These are phyloP conservation scores for Cucurbita moschata DNA, from an alignment of 306 rosid species.

Conservation along the genomic window DNA sequence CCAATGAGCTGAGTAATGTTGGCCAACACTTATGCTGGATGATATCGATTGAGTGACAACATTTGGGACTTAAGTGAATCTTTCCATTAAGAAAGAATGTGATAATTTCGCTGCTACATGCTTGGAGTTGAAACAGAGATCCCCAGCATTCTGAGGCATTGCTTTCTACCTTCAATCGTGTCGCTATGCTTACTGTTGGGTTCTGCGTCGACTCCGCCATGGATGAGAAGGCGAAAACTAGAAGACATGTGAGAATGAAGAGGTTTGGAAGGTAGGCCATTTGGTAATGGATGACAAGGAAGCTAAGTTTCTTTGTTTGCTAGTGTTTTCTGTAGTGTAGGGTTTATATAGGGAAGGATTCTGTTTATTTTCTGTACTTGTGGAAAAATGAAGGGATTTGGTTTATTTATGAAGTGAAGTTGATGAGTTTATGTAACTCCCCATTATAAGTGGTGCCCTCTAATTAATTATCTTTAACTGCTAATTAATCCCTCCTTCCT, in stretches of 20 bases:
- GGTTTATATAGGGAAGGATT: not conserved
- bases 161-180: slow-evolving; percentile 31
- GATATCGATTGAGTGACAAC: slow-evolving; percentile 37
- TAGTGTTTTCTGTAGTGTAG: not conserved
- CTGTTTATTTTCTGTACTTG: not conserved
- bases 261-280: slow-evolving; percentile 15
- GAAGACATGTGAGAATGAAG: slow-evolving; percentile 3
- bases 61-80: slow-evolving; percentile 32
- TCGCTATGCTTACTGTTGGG: slow-evolving; percentile 1
- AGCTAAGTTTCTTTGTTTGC: not conserved
- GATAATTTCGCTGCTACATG: slow-evolving; percentile 44
- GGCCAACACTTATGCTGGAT: slow-evolving; percentile 65
- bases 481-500: not conserved
- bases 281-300: not conserved
- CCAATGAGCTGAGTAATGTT: slow-evolving; percentile 32
- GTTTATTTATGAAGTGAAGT: not conserved
- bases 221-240: not conserved
- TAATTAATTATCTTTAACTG: not conserved
- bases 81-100: slow-evolving; percentile 47
- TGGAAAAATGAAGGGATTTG: not conserved
- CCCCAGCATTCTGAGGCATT: slow-evolving; percentile 44
- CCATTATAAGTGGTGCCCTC: not conserved
- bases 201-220: slow-evolving; percentile 9
- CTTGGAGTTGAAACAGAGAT: slow-evolving; percentile 33
- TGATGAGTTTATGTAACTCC: not conserved